Evolutionary conservation across 331 rosid species (phyloP).

Genomic region (Quercus phellos): DNA sequence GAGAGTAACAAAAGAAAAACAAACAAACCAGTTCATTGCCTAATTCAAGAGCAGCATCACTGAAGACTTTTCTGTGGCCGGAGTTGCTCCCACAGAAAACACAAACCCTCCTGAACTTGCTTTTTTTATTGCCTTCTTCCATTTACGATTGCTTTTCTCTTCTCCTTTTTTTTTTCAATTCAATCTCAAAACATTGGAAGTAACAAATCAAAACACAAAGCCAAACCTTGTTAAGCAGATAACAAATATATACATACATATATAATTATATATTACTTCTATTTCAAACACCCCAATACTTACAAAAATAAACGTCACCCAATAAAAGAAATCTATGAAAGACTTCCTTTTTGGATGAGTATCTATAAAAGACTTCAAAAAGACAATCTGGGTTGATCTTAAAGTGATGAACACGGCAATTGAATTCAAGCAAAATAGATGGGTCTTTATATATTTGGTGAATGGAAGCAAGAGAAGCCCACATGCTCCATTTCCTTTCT

Average conservation of each 20-base stretch:
- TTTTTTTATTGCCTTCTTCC: slow-evolving; percentile 51
- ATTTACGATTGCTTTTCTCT: slow-evolving; percentile 40
- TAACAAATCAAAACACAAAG: slow-evolving; percentile 18
- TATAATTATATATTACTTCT: background rate
- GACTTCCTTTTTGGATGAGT: slow-evolving; percentile 1
- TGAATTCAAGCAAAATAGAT: slow-evolving; percentile 22
- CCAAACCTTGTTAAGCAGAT: slow-evolving; percentile 16
- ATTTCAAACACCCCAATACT: background rate
- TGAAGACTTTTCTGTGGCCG: slow-evolving; percentile 71
- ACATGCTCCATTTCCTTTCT: slow-evolving; percentile 37
- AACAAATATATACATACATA: background rate
- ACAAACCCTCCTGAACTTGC: slow-evolving; percentile 76
- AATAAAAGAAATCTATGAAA: slow-evolving; percentile 7
- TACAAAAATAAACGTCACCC: slow-evolving; percentile 6
- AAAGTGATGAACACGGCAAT: slow-evolving; percentile 24
- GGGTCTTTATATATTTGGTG: slow-evolving; percentile 16
- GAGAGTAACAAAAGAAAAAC: background rate
- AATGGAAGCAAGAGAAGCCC: slow-evolving; percentile 37
- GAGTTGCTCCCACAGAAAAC: slow-evolving; percentile 96
- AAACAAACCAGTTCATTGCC: slow-evolving; percentile 78
- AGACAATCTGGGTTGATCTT: slow-evolving; percentile 32
- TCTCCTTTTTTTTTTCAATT: slow-evolving; percentile 1
- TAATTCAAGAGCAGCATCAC: slow-evolving; percentile 80
- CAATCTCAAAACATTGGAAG: slow-evolving; percentile 32
- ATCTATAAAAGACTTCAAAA: slow-evolving; percentile 19